Evolutionary conservation across 352 stramenopile species (phyloP).

Genomic region (Pythium vanterpoolii): DNA sequence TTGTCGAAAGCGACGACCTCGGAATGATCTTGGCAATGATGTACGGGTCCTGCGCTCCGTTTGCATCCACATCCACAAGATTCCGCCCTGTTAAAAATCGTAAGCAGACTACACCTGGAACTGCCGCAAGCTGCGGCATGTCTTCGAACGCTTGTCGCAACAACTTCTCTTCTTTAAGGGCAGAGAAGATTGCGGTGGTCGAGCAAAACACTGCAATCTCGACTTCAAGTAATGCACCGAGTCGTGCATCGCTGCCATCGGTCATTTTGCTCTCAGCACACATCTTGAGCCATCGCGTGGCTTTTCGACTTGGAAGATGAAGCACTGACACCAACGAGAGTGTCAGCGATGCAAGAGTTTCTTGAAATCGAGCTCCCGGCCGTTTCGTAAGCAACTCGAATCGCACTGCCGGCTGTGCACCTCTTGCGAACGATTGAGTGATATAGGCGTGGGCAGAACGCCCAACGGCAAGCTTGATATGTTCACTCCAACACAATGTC

Average conservation of each 20-base stretch:
- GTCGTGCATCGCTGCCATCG: neutral
- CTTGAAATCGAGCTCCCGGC: slow-evolving; percentile 27
- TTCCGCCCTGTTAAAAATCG: slow-evolving; percentile 43
- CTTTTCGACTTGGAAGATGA: neutral
- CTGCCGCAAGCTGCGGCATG: neutral
- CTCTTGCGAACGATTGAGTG: slow-evolving; percentile 19
- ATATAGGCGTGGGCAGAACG: slow-evolving; percentile 8
- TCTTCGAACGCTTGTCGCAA: slow-evolving; percentile 13
- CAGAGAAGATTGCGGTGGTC: neutral
- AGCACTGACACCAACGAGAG: slow-evolving; percentile 26
- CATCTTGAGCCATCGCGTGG: slow-evolving; percentile 20
- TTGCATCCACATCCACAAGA: slow-evolving; percentile 40
- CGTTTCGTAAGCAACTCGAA: slow-evolving; percentile 31
- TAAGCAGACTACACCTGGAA: slow-evolving; percentile 37
- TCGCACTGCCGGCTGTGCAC: slow-evolving; percentile 35
- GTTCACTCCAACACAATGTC: slow-evolving; percentile 5
- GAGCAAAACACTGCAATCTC: slow-evolving; percentile 16
- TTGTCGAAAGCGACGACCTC: slow-evolving; percentile 1
- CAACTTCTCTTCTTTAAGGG: slow-evolving; percentile 13
- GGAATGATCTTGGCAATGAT: slow-evolving; percentile 29
- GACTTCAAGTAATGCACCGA: slow-evolving; percentile 19
- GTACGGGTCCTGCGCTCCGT: slow-evolving; percentile 56
- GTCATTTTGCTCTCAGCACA: slow-evolving; percentile 4
- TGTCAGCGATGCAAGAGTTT: slow-evolving; percentile 20
- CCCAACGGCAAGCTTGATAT: slow-evolving; percentile 22